Evolutionary conservation across 2,329 filamentous ascomycete genomes (phyloP).

Genomic region (Aspergillus viridinutans): DNA sequence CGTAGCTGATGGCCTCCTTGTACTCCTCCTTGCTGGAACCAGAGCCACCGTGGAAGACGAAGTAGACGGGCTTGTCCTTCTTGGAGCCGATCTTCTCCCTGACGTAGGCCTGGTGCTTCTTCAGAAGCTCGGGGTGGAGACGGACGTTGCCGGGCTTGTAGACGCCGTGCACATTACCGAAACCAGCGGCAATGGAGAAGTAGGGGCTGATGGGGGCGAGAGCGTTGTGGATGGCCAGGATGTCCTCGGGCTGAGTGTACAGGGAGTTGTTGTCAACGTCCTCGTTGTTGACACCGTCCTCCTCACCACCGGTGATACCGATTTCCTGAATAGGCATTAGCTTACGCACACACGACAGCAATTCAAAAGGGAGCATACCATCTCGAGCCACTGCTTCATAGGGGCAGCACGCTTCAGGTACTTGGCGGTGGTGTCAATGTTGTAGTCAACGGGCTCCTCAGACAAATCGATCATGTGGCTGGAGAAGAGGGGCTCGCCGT

Average conservation of each 20-base stretch:
- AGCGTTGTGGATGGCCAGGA: conserved; percentile 83
- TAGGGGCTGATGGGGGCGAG: conserved; percentile 83
- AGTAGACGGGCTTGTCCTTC: conserved; percentile 90
- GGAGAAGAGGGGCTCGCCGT: conserved; percentile 89
- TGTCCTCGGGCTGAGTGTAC: conserved; percentile 97
- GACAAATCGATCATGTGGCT: conserved; percentile 98
- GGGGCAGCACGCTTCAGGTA: conserved; percentile 93
- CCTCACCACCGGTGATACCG: conserved; percentile 93
- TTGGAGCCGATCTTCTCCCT: conserved; percentile 69
- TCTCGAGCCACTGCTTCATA: conserved; percentile 99
- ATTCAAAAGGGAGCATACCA: conserved; percentile 55
- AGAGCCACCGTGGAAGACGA: conserved; percentile 98
- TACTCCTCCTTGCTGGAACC: conserved; percentile 90
- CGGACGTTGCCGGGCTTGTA: conserved; percentile 98
- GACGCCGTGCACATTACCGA: conserved; percentile 98
- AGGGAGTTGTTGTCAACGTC: conserved; percentile 93
- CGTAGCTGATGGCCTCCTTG: conserved; percentile 79
- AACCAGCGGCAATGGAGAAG: conserved; percentile 97
- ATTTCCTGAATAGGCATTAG: conserved; percentile 56
- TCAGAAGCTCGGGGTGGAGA: conserved; percentile 90
- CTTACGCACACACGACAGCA: conserved; percentile 1
- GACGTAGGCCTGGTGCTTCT: conserved; percentile 93
- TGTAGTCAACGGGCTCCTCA: conserved; percentile 84
- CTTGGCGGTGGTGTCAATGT: conserved; percentile 85
- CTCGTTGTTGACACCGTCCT: conserved; percentile 98